Evolutionary conservation across 129 eudicot genomes (phyloP).

Genomic region (Saussurea involucrata): DNA sequence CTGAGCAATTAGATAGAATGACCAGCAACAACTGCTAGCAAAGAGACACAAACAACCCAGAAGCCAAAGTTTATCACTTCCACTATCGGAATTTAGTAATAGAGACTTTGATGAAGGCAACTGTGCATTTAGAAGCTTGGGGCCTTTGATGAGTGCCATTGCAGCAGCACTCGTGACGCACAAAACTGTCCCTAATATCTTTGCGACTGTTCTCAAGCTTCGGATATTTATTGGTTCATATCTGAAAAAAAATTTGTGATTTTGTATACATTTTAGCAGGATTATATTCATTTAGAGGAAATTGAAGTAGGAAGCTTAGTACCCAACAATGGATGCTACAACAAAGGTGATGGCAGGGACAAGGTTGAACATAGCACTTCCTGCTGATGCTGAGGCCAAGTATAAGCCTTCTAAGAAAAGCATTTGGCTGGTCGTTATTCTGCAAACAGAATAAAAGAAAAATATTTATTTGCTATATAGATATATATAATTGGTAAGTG

Average conservation of each 20-base stretch:
- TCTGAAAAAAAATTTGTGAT: conserved; percentile 21
- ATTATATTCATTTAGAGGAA: not conserved
- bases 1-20: conserved; percentile 83
- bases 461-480: not conserved
- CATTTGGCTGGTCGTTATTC: conserved; percentile 72
- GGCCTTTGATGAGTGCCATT: conserved; percentile 76
- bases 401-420: conserved; percentile 64
- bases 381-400: conserved; percentile 75
- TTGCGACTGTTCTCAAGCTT: conserved; percentile 63
- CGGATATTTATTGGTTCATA: conserved; percentile 56
- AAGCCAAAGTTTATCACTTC: conserved; percentile 52
- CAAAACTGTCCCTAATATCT: conserved; percentile 60
- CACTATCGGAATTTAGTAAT: conserved; percentile 11
- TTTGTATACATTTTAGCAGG: not conserved
- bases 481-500: too few species aligned
- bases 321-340: conserved; percentile 65
- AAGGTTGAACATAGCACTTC: conserved; percentile 75
- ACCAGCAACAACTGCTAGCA: conserved; percentile 76
- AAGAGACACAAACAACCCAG: conserved; percentile 70
- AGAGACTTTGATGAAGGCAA: conserved; percentile 36
- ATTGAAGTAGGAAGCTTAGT: not conserved
- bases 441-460: conserved; percentile 27
- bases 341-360: conserved; percentile 86
- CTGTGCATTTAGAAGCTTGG: conserved; percentile 57
- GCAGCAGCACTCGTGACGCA: conserved; percentile 73